Percentiles rank a stretch among this genome's conserved stretches.
Conservation (phyloP, 192 early-diverging fungal genomes). For the Coemansia sp. region DNA sequence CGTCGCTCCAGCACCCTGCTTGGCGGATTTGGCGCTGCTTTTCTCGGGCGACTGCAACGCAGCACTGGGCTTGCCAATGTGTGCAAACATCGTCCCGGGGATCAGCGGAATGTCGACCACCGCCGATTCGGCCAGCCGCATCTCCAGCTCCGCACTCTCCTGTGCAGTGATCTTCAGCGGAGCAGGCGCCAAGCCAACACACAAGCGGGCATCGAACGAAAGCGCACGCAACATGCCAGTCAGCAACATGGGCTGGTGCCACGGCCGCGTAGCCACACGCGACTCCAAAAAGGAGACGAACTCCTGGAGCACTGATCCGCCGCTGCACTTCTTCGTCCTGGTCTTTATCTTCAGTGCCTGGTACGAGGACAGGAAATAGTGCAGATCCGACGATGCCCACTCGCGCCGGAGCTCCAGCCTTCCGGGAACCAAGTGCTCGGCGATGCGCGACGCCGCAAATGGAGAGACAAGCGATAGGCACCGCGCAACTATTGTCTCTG, state of each 20-base stretch:
- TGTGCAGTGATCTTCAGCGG: constrained; percentile 32
- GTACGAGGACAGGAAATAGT: constrained; percentile 23
- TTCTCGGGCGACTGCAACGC: not conserved
- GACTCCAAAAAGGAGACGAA: constrained; percentile 23
- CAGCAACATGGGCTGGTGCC: constrained; percentile 49
- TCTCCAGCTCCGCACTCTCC: constrained; percentile 31
- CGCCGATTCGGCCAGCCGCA: not conserved
- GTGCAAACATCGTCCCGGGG: not conserved
- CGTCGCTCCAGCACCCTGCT: no score
- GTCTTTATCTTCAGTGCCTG: not conserved
- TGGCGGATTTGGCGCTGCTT: not conserved
- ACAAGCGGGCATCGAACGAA: constrained; percentile 35
- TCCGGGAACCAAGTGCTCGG: constrained; percentile 29
- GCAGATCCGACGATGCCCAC: constrained; percentile 45
- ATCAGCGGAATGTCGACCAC: constrained; percentile 5
- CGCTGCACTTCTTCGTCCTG: not conserved
- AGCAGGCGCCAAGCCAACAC: constrained; percentile 33
- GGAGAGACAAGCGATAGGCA: constrained; percentile 31
- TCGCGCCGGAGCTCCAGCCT: constrained; percentile 31
- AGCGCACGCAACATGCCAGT: constrained; percentile 32
- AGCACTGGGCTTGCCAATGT: not conserved
- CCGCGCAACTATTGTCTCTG: constrained; percentile 4
- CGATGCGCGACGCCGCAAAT: constrained; percentile 15
- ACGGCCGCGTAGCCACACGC: constrained; percentile 17
- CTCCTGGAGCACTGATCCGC: constrained; percentile 4